A percentile compares a stretch with the other conserved stretches of the same genome.
phyloP scores from a whole-genome alignment of 768 basidiomycete species.

The Galerina sulciceps region DNA sequence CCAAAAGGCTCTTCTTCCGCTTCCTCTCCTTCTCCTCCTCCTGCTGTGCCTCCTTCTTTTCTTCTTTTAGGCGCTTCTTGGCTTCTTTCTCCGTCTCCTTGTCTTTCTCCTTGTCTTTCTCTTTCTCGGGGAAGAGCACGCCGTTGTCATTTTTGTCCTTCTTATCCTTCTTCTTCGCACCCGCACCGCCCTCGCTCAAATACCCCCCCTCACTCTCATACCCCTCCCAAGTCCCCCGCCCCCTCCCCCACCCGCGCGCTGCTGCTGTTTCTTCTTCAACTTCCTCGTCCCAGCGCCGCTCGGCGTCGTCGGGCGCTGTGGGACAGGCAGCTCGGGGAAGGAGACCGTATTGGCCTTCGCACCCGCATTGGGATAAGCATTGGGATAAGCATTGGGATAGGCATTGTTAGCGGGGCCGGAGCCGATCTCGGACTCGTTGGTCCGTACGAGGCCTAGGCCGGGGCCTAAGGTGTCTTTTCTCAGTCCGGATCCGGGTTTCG shows the following conservation, averaged over 20 bases:
- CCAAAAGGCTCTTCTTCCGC: constrained; percentile 36
- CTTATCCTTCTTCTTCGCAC: constrained; percentile 29
- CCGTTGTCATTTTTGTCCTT: constrained; percentile 26
- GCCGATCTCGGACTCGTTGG: constrained; percentile 4
- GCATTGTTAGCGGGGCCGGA: not conserved
- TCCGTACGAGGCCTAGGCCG: constrained; percentile 4
- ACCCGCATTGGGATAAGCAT: not conserved
- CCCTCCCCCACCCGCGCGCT: constrained; percentile 14
- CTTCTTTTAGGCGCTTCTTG: constrained; percentile 24
- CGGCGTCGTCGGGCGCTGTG: constrained; percentile 30
- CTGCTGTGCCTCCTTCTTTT: constrained; percentile 26
- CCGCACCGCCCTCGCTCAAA: constrained; percentile 46
- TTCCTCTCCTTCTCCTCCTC: constrained; percentile 36
- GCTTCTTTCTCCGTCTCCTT: constrained; percentile 28
- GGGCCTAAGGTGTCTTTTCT: too few relatives aligned
- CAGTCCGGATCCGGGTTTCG: too few relatives aligned
- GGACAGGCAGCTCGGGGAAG: constrained; percentile 27
- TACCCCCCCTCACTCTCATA: constrained; percentile 60
- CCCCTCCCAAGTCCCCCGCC: too few relatives aligned
- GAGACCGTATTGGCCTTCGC: constrained; percentile 12
- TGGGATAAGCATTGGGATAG: not conserved
- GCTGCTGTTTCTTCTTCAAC: constrained; percentile 42
- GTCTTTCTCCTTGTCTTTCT: constrained; percentile 22
- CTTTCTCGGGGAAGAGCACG: too few relatives aligned
- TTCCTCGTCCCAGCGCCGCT: constrained; percentile 32